Conservation (phyloP, 2,329 filamentous ascomycete species). For the Colletotrichum theobromicola region DNA sequence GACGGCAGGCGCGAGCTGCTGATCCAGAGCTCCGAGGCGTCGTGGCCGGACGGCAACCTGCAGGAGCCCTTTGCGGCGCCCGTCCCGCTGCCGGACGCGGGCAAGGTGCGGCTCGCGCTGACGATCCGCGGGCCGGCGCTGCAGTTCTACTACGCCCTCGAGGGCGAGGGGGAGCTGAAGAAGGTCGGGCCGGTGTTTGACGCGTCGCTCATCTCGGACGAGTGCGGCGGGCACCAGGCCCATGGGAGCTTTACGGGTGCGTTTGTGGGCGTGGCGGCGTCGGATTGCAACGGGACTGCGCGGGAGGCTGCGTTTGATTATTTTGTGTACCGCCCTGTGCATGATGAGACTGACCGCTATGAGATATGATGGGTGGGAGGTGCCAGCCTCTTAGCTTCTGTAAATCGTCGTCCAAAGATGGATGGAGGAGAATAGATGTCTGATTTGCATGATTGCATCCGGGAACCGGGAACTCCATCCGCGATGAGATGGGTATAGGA, state of each 20-base stretch:
- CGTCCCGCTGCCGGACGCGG: constrained; percentile 56
- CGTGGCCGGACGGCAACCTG: constrained; percentile 58
- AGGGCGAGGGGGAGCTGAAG: constrained; percentile 45
- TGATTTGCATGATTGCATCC: not conserved
- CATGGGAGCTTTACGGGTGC: constrained; percentile 70
- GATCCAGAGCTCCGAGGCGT: constrained; percentile 60
- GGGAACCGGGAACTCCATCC: not conserved
- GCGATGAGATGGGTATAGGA: not conserved
- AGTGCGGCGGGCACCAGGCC: constrained; percentile 65
- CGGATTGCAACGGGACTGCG: constrained; percentile 58
- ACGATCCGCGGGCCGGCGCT: constrained; percentile 55
- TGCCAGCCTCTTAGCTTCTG: too few relatives aligned
- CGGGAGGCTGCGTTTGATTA: constrained; percentile 54
- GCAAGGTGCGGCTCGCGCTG: constrained; percentile 58
- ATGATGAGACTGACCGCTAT: constrained; percentile 54
- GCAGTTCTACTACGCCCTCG: constrained; percentile 63
- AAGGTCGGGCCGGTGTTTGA: constrained; percentile 61
- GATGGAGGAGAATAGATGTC: not conserved
- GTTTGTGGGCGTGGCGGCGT: constrained; percentile 62
- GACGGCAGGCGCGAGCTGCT: constrained; percentile 63
- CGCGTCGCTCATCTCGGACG: constrained; percentile 64
- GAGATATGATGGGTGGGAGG: constrained; percentile 28
- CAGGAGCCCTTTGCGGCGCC: constrained; percentile 45
- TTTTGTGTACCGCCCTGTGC: constrained; percentile 54
- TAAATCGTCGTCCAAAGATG: too few relatives aligned